phyloP scores from a whole-genome alignment of 169 alveolate species.

The Cryptosporidium ubiquitum region DNA sequence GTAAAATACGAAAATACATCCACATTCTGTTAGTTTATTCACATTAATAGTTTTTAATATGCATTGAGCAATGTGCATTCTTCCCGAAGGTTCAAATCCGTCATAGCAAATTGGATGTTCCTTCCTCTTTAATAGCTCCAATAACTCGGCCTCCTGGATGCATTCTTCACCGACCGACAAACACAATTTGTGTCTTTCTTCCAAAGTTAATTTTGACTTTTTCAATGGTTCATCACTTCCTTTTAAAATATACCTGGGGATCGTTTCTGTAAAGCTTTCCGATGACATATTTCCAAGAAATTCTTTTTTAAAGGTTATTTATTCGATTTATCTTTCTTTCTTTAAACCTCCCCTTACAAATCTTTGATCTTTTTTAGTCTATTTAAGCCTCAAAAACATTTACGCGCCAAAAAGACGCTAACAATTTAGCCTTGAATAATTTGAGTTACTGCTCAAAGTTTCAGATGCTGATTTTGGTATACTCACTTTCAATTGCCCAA shows the following conservation, averaged over 20 bases:
- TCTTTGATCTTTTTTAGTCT: background rate
- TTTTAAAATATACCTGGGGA: conserved; percentile 49
- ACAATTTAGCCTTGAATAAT: background rate
- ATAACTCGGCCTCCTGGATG: conserved; percentile 85
- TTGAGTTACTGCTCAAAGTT: too few species aligned
- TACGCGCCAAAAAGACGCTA: background rate
- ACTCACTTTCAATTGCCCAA: background rate
- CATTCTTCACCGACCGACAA: conserved; percentile 86
- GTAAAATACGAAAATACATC: conserved; percentile 97
- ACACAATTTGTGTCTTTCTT: conserved; percentile 77
- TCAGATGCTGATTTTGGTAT: background rate
- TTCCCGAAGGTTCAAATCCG: conserved; percentile 99
- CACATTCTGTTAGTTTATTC: conserved; percentile 94
- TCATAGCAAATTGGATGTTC: conserved; percentile 94
- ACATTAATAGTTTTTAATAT: conserved; percentile 89
- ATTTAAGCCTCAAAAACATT: background rate
- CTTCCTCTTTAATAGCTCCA: conserved; percentile 80
- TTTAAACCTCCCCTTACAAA: background rate
- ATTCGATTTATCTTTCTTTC: background rate
- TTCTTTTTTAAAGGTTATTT: background rate
- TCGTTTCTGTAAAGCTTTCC: background rate
- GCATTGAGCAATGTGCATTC: conserved; percentile 99
- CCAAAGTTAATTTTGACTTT: conserved; percentile 71
- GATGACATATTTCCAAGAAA: conserved; percentile 1
- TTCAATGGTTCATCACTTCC: conserved; percentile 57